Evolutionary conservation across 2,329 filamentous ascomycete species (phyloP), one percentile per base, ranked within the genome.

Genomic region (Aureobasidium sp.): DNA sequence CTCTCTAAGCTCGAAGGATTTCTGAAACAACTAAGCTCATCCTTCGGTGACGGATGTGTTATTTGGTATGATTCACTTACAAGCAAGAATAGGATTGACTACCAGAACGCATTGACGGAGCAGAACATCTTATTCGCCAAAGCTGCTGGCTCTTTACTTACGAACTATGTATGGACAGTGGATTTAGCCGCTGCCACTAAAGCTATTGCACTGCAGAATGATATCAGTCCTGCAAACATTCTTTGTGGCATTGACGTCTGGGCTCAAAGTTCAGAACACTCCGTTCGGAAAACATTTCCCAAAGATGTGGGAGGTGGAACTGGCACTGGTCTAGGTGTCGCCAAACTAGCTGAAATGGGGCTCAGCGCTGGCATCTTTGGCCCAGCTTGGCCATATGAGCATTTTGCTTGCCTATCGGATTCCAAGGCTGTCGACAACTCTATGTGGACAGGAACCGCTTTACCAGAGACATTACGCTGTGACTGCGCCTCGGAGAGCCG

Each of bases 11-110:
- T 79, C 1, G 63, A 71, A 37, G 66, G 68, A 1, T 80, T 79
- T 57, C 68, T 79, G 5, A 53, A 66, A 8, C 72, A 78, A 52
- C 61, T 80, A 7, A 73, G 66, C 57, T 64, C 60, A 9, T 69
- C 70, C 0, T 66, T 75, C 22, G 73, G 72, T 0, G 57, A 64
- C 11, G 70, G 68, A 34, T 67, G 70, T 45, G 67, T 78, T 6
- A 72, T 79, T 56, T 79, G 76, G 76, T 80, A 79, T 62, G 78
- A 79, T 67, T 76, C 78, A 12, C 66, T 80, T 15, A 79, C 77
- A 5, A 68, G 68, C 1, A 66, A 70, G 22, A 79, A 79, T 61
- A 74, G 71, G 61, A 68, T 79, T 15, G 68, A 70, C 3, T 79
- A 78, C 63, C 77, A 79, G 63, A 79, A 80, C 59, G 71, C 71